Percentiles rank a stretch among this genome's conserved stretches.
These are phyloP conservation scores for Brettanomyces custersianus DNA, from an alignment of 805 yeast species.

Conservation along the genomic window DNA sequence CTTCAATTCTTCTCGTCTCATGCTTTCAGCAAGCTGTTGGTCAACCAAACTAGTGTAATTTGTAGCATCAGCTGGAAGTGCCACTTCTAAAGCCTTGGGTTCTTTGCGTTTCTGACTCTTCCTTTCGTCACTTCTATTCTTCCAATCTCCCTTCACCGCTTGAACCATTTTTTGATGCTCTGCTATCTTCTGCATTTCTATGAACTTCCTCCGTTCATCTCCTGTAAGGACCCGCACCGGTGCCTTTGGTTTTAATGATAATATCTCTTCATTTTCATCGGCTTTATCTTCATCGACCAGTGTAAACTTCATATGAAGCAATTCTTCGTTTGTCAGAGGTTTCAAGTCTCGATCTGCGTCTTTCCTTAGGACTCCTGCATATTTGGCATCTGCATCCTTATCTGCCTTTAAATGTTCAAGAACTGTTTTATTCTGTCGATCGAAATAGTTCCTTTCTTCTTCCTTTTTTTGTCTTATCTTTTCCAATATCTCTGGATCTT, in stretches of 20 bases:
- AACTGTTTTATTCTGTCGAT: background rate
- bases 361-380: background rate
- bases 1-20: background rate
- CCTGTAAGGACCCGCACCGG: no score
- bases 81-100: conserved; percentile 8
- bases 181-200: conserved; percentile 8
- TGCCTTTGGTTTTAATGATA: no score
- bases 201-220: conserved; percentile 10
- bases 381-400: background rate
- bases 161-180: conserved; percentile 11
- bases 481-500: conserved; percentile 6
- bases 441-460: conserved; percentile 10
- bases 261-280: no score
- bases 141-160: background rate
- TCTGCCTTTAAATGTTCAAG: background rate
- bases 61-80: conserved; percentile 8
- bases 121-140: background rate
- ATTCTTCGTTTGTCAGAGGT: no score
- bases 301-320: no score
- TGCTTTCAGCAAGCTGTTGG: conserved; percentile 1
- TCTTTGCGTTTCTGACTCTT: no score
- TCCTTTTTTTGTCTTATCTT: conserved; percentile 4
- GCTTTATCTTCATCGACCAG: no score
- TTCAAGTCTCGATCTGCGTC: conserved; percentile 1
- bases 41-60: conserved; percentile 9